These are phyloP conservation scores for Camelina hispida DNA, from an alignment of 345 rosid genomes.

Conservation along the genomic window DNA sequence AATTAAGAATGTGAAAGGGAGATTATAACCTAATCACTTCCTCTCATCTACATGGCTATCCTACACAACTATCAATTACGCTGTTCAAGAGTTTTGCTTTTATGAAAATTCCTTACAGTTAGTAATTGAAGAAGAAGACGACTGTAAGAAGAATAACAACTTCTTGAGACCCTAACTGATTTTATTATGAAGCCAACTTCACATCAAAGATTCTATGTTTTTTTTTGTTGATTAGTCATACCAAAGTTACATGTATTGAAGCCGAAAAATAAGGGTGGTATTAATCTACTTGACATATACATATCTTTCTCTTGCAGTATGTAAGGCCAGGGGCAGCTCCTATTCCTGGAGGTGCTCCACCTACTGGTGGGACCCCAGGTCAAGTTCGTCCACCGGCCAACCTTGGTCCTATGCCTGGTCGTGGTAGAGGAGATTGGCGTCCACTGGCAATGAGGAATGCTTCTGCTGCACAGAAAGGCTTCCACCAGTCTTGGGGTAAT, in stretches of 20 bases:
- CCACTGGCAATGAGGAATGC: slow-evolving; percentile 71
- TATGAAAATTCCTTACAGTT: slow-evolving; percentile 9
- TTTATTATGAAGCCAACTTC: slow-evolving; percentile 22
- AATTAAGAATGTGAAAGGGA: slow-evolving; percentile 32
- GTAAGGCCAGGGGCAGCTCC: slow-evolving; percentile 96
- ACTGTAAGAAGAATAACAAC: slow-evolving; percentile 31
- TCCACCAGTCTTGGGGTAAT: slow-evolving; percentile 73
- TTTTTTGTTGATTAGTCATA: slow-evolving; percentile 19
- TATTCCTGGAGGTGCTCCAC: slow-evolving; percentile 64
- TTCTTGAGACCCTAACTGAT: slow-evolving; percentile 30
- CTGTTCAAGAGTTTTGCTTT: neutral
- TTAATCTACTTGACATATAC: slow-evolving; percentile 36
- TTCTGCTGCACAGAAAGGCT: slow-evolving; percentile 75
- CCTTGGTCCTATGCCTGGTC: slow-evolving; percentile 69
- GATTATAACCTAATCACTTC: slow-evolving; percentile 7
- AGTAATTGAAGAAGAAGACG: slow-evolving; percentile 25
- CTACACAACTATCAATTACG: neutral
- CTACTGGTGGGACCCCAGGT: slow-evolving; percentile 65
- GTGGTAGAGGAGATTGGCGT: slow-evolving; percentile 98
- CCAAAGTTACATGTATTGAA: slow-evolving; percentile 16
- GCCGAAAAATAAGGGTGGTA: slow-evolving; percentile 23
- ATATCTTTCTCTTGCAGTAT: slow-evolving; percentile 71
- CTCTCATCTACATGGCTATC: slow-evolving; percentile 25
- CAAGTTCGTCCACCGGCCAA: slow-evolving; percentile 79
- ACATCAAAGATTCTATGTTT: slow-evolving; percentile 18